Percentiles rank a stretch among this genome's conserved stretches.
Conservation (phyloP, 208 protist genomes). For the Crithidia thermophila region DNA sequence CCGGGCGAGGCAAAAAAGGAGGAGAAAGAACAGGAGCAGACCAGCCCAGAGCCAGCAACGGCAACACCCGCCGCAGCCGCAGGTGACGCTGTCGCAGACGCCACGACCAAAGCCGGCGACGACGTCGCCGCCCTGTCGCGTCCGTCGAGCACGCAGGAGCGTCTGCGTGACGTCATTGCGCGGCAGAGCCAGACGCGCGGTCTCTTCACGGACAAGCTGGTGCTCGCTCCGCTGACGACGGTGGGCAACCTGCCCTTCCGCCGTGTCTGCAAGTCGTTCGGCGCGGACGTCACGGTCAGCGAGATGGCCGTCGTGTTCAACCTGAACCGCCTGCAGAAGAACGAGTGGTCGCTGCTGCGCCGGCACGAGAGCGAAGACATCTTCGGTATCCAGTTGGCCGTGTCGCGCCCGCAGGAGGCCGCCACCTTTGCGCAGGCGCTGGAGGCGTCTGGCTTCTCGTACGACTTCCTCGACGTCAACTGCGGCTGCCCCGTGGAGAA, state of each 20-base stretch:
- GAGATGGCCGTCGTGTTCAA: constrained; percentile 96
- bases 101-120: constrained; percentile 25
- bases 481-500: constrained; percentile 96
- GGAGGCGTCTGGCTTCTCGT: constrained; percentile 70
- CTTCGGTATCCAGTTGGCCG: constrained; percentile 95
- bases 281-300: constrained; percentile 94
- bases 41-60: too few relatives aligned
- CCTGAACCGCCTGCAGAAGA: constrained; percentile 81
- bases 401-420: constrained; percentile 64
- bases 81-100: constrained; percentile 1
- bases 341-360: constrained; percentile 94
- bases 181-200: constrained; percentile 37
- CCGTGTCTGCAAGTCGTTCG: constrained; percentile 91
- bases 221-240: constrained; percentile 97
- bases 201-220: constrained; percentile 91
- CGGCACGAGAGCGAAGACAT: constrained; percentile 94
- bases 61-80: neutral
- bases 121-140: constrained; percentile 16
- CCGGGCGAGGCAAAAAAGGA: too few relatives aligned
- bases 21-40: too few relatives aligned
- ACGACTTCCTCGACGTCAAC: constrained; percentile 98
- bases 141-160: constrained; percentile 29
- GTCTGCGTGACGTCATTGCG: constrained; percentile 45
- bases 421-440: constrained; percentile 66
- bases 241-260: constrained; percentile 98